phyloP scores from a whole-genome alignment of 139 green algal species.

The Chlorella sp. region DNA sequence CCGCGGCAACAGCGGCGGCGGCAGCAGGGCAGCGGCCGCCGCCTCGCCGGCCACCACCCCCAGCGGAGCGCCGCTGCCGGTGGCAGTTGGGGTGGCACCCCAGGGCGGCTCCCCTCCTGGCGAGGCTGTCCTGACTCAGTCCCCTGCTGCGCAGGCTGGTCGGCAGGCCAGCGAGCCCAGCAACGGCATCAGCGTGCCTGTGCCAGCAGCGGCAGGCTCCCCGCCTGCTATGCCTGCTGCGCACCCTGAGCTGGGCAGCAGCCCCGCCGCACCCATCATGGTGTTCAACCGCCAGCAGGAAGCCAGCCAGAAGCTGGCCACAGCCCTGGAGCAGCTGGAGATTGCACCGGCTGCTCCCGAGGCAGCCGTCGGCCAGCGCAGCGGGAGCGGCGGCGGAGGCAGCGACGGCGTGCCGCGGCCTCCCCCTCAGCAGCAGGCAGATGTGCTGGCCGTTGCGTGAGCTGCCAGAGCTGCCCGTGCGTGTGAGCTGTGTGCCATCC shows the following conservation, averaged over 20 bases:
- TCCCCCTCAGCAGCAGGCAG: background rate
- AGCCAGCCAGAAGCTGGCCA: background rate
- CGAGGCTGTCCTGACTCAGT: background rate
- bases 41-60: background rate
- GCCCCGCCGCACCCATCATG: background rate
- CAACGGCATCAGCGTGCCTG: background rate
- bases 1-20: background rate
- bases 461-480: no score
- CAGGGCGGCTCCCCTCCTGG: background rate
- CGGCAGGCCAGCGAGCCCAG: no score
- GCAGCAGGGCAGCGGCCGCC: background rate
- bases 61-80: background rate
- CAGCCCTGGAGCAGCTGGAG: background rate
- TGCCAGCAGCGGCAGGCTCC: background rate
- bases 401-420: background rate
- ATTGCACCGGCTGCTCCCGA: background rate
- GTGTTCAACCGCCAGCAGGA: background rate
- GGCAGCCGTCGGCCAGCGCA: background rate
- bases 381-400: background rate
- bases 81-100: background rate
- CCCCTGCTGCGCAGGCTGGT: no score
- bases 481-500: no score
- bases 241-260: no score
- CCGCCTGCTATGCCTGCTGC: background rate
- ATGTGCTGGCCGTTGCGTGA: background rate